Percentiles rank a stretch among this genome's conserved stretches.
These are phyloP conservation scores for Schizothecium vesticola DNA, from an alignment of 495 filamentous ascomycete genomes.

Conservation along the genomic window DNA sequence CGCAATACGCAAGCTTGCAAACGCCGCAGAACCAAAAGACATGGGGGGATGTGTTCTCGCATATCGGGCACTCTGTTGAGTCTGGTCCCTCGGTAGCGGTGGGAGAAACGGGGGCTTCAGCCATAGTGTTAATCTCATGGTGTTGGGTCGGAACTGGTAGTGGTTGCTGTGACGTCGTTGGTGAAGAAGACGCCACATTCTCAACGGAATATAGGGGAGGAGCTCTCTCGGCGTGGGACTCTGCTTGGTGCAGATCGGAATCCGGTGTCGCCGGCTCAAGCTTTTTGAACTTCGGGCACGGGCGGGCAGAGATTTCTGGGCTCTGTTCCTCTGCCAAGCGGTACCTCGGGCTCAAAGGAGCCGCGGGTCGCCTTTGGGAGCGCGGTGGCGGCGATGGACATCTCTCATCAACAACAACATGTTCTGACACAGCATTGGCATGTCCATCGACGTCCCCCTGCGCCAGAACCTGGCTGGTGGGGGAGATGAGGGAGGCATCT, in stretches of 20 bases:
- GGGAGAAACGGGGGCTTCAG: neutral
- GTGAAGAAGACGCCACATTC: neutral
- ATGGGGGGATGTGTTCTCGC: neutral
- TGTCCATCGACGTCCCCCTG: neutral
- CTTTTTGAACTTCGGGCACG: neutral
- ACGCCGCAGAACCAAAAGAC: slow-evolving; percentile 1
- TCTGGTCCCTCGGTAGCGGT: neutral
- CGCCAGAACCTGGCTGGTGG: neutral
- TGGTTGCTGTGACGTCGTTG: too few species aligned
- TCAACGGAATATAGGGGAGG: neutral
- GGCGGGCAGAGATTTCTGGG: neutral
- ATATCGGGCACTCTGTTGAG: neutral
- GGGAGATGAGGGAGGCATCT: neutral
- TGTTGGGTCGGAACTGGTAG: neutral
- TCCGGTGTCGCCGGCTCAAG: neutral
- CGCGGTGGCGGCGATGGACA: slow-evolving; percentile 1
- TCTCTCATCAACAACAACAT: neutral
- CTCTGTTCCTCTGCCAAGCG: neutral
- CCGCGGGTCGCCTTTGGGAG: neutral
- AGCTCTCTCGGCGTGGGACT: neutral
- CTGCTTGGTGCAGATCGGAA: neutral
- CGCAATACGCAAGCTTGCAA: slow-evolving; percentile 1
- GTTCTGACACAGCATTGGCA: neutral
- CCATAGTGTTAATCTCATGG: neutral
- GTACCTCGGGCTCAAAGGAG: neutral